phyloP scores from a whole-genome alignment of 2,329 filamentous ascomycete genomes.

The Raffaelea deltoideospora region DNA sequence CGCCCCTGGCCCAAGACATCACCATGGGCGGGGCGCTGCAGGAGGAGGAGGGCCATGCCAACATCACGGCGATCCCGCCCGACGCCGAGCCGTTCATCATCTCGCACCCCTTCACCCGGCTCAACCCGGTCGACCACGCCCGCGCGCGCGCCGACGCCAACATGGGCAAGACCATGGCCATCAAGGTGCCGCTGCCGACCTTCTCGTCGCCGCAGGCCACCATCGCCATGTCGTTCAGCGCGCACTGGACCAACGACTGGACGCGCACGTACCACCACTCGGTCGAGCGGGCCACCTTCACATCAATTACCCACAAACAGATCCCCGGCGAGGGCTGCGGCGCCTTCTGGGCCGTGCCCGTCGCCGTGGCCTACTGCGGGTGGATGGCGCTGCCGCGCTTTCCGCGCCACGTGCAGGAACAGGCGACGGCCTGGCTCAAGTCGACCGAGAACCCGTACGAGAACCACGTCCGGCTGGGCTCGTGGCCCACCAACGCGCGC shows the following conservation, averaged over 20 bases:
- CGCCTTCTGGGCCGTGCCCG: slow-evolving; percentile 8
- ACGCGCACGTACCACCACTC: slow-evolving; percentile 5
- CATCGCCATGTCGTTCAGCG: slow-evolving; percentile 1
- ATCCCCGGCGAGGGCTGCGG: slow-evolving; percentile 9
- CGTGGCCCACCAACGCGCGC: neutral
- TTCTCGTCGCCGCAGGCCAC: neutral
- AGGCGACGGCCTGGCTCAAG: slow-evolving; percentile 1
- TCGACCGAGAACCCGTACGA: slow-evolving; percentile 1
- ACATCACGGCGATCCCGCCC: neutral
- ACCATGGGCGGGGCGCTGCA: neutral
- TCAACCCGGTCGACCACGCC: neutral
- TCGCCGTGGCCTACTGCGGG: slow-evolving; percentile 6
- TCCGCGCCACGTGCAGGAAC: slow-evolving; percentile 1
- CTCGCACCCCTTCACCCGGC: neutral
- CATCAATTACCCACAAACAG: slow-evolving; percentile 5
- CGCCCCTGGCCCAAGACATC: neutral
- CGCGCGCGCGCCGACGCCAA: neutral
- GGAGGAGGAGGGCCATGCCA: neutral
- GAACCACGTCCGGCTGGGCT: slow-evolving; percentile 2
- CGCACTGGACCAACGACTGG: slow-evolving; percentile 6
- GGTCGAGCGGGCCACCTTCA: slow-evolving; percentile 4
- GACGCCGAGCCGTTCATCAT: neutral
- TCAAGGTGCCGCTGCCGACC: neutral
- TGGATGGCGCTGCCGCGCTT: slow-evolving; percentile 5
- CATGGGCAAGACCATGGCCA: neutral